Evolutionary conservation across 2,329 filamentous ascomycete species (phyloP).

Genomic region (Bipolaris cookei): DNA sequence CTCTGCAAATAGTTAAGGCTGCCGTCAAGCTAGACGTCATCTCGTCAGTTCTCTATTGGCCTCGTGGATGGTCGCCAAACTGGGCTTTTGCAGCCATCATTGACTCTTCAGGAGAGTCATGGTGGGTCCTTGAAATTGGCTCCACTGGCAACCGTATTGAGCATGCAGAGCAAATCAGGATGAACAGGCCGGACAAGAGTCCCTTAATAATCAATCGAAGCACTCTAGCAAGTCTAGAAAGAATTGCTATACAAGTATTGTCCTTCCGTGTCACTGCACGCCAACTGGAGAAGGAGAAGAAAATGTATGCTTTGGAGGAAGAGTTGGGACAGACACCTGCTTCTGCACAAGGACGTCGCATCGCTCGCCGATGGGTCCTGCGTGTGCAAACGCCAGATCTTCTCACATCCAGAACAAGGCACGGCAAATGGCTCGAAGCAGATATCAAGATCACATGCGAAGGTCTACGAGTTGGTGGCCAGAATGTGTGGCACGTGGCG

Average conservation of each 20-base stretch:
- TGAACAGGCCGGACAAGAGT: conserved; percentile 30
- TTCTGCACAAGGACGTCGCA: conserved; percentile 4
- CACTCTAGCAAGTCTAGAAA: conserved; percentile 46
- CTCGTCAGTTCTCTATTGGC: conserved; percentile 72
- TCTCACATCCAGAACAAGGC: conserved; percentile 25
- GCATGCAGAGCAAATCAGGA: conserved; percentile 37
- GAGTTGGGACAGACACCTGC: conserved; percentile 24
- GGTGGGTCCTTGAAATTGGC: conserved; percentile 47
- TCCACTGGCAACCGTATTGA: conserved; percentile 31
- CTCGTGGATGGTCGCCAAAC: conserved; percentile 70
- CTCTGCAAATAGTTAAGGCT: conserved; percentile 62
- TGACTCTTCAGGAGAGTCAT: conserved; percentile 44
- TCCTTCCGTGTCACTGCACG: conserved; percentile 39
- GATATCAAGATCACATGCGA: conserved; percentile 41
- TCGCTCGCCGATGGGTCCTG: conserved; percentile 38
- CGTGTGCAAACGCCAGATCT: conserved; percentile 39
- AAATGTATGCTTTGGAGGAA: conserved; percentile 26
- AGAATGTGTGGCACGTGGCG: conserved; percentile 51
- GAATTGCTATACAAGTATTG: conserved; percentile 47
- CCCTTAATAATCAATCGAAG: conserved; percentile 32
- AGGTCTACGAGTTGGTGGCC: conserved; percentile 35
- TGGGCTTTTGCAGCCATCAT: conserved; percentile 72
- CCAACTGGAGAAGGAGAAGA: conserved; percentile 32
- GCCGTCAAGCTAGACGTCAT: conserved; percentile 67
- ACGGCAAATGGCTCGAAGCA: conserved; percentile 39